These are phyloP conservation scores for Plantago major DNA, from an alignment of 257 asterid species.

Conservation along the genomic window DNA sequence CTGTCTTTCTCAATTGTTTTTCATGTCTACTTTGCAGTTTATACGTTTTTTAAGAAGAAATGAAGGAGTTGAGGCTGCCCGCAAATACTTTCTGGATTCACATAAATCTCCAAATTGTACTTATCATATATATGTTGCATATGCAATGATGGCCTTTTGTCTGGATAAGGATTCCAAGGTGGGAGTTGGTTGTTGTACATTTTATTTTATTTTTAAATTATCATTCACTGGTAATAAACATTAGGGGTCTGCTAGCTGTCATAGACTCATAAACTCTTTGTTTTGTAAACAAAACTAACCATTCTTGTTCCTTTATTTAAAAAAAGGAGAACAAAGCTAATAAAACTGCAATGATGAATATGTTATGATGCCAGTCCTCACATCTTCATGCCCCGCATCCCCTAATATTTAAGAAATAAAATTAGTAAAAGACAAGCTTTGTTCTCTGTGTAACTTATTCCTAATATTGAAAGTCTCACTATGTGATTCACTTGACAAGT, in stretches of 20 bases:
- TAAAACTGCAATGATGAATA: too few species aligned
- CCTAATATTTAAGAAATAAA: too few species aligned
- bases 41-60: constrained; percentile 88
- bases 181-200: constrained; percentile 6
- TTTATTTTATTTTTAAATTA: background rate
- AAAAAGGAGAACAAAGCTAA: background rate
- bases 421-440: too few species aligned
- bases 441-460: too few species aligned
- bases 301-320: background rate
- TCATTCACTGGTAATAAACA: constrained; percentile 1
- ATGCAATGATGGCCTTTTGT: constrained; percentile 97
- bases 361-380: too few species aligned
- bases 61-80: constrained; percentile 97
- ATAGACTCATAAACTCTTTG: too few species aligned
- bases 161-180: constrained; percentile 98
- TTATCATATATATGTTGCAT: constrained; percentile 95
- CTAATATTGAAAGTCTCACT: too few species aligned
- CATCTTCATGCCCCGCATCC: too few species aligned
- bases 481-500: background rate
- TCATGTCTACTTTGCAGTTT: constrained; percentile 42
- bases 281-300: background rate
- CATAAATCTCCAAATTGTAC: constrained; percentile 93
- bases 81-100: constrained; percentile 83
- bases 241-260: background rate
- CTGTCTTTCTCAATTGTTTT: background rate